Evolutionary conservation across 2,329 filamentous ascomycete genomes (phyloP), one percentile per base, ranked within the genome.

Genomic region (Ramularia endophylla): DNA sequence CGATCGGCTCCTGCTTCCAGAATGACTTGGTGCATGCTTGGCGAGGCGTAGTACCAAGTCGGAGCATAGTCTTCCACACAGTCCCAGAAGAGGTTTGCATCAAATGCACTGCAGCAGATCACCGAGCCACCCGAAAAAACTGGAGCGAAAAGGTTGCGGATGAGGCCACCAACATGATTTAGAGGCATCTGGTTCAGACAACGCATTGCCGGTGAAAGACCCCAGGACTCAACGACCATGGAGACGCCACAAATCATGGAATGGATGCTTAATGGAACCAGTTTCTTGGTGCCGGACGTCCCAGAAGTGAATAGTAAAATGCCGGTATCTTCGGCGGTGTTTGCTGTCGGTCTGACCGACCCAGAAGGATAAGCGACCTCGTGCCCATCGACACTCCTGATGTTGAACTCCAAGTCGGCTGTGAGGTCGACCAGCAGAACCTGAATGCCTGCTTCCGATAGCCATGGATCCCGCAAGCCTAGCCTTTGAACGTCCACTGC

Each of bases 181-280:
- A 79, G 58, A 0, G 75, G 74, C 74, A 78, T 78, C 70, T 77
- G 76, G 52, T 78, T 78, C 17, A 77, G 54, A 52, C 74, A 78
- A 0, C 69, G 64, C 49, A 77, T 74, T 1, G 58, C 53, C 2
- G 62, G 52, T 1, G 58, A 66, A 13, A 78, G 53, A 2, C 68
- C 70, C 71, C 74, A 77, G 0, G 72, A 75, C 13, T 74, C 67
- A 19, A 75, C 69, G 4, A 77, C 73, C 42, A 72, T 72, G 2
- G 68, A 64, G 3, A 75, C 68, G 2, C 75, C 74, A 6, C 66
- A 62, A 7, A 77, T 58, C 37, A 78, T 68, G 3, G 72, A 70
- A 44, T 74, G 69, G 0, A 68, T 61, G 2, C 68, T 71, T 18
- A 77, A 63, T 1, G 75, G 75, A 2, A 78, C 75, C 3, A 77